A percentile compares a stretch with the other conserved stretches of the same genome.
phyloP scores from a whole-genome alignment of 2,329 filamentous ascomycete genomes.

The Paecilomyces sp. region DNA sequence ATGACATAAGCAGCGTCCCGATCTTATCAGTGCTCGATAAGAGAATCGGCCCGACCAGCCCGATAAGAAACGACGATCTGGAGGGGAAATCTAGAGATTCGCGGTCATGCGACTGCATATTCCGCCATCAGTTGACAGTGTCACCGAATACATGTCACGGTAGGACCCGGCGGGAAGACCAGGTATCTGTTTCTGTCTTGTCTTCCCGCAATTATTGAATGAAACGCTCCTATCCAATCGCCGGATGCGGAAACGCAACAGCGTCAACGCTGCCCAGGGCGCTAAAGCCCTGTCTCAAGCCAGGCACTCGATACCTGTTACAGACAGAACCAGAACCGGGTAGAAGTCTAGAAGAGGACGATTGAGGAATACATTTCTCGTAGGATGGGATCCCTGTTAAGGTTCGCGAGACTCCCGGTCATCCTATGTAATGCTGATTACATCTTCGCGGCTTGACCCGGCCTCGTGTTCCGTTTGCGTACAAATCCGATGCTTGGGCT shows the following conservation, averaged over 20 bases:
- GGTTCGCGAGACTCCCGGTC: background rate
- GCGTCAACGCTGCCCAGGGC: background rate
- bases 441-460: slow-evolving; percentile 20
- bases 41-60: background rate
- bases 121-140: background rate
- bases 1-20: background rate
- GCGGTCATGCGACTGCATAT: background rate
- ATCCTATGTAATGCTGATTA: slow-evolving; percentile 25
- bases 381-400: background rate
- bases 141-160: background rate
- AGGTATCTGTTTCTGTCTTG: background rate
- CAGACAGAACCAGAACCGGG: background rate
- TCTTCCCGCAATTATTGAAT: background rate
- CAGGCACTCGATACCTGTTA: background rate
- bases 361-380: background rate
- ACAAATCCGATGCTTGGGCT: slow-evolving; percentile 7
- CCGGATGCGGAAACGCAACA: slow-evolving; percentile 6
- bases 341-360: background rate
- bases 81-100: background rate
- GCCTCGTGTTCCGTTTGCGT: slow-evolving; percentile 24
- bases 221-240: background rate
- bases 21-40: background rate
- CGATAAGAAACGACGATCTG: background rate
- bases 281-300: background rate
- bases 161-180: background rate